Base-by-base conservation (phyloP, 495 filamentous ascomycete species). In the Polyplosphaeria fusca region DNA sequence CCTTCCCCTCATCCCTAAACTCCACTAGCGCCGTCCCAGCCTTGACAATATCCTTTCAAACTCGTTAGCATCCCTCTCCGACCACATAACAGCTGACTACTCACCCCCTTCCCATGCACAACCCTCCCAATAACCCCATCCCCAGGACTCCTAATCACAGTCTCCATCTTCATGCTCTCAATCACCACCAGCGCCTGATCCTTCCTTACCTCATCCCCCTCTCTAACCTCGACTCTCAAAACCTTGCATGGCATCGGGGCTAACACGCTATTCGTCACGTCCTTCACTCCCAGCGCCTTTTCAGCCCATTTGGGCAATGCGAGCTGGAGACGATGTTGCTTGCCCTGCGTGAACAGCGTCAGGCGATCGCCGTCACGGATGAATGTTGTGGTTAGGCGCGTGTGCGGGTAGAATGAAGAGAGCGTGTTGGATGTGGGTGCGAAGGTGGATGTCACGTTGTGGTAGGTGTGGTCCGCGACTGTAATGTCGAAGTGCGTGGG, bases 111-210 rank as follows among this genome's bases (percentile, higher is more conserved):
- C 70, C 84, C 79, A 73, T 96, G 91, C 37, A 92, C 89, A 42
- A 98, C 74, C 71, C 81, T 88, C 53, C 83, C 82, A 55, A 98
- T 80, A 7, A 84, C 79, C 5, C 90, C 93, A 58, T 84, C 83
- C 43, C 90, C 84, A 11, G 93, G 93, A 60, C 87, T 91, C 55
- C 93, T 79, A 55, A 98, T 96, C 28, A 95, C 90, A 27, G 90
- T 98, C 73, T 98, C 93, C 93, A 98, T 98, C 79, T 98, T 98
- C 93, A 98, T 98, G 52, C 92, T 96, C 73, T 98, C 93, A 67
- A 98, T 95, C 0, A 98, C 91, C 38, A 97, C 89, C 58, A 98
- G 73, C 18, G 89, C 81, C 63, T 94, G 84, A 47, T 91, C 91
- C 73, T 91, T 94, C 67, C 84, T 80, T 35, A 97, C 92, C 45